Base-by-base conservation (phyloP, 2,329 filamentous ascomycete genomes). In the Diaporthe eres region DNA sequence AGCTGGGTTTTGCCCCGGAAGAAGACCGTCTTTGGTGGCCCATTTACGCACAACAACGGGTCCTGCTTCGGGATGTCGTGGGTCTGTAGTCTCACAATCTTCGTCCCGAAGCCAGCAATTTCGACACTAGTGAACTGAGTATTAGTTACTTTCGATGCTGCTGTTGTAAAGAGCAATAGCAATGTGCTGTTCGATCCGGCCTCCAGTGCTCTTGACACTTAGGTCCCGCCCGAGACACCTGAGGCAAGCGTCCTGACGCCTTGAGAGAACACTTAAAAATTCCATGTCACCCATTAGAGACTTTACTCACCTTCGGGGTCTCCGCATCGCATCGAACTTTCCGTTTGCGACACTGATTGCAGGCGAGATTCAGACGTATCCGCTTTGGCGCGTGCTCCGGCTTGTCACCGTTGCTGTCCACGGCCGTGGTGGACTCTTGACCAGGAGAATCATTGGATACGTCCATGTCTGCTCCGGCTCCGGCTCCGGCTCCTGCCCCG, bases 321-420 rank as follows among this genome's bases (percentile, higher is more conserved):
- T 77, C 74, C n/a, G 80, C 79, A 63, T 82, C 81, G 74, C 81
- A 82, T 19, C 81, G 80, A 19, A 81, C 81, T 76, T 82, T 82
- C 72, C 81, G 79, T 71, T 79, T 80, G 15, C 81, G 80, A 75
- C 81, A 82, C 68, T 79, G 78, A 57, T 80, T 80, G 68, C 79
- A 80, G 17, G 79, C 79, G 51, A 79, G 74, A 13, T 77, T 78
- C 15, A 80, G 75, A n/a, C 79, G 78, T 53, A 77, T 76, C 42
- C 75, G 76, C 67, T 80, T 80, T 34, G 74, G 44, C 31, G 61
- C 61, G 15, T n/a, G 44, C 44, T 67, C 61, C 2, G 61, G 5
- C 42, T 51, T 60, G 42, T 67, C 61, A 2, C 61, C 61, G 22
- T 17, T 37, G 61, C 61, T 34, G 12, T 67, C 61, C 10, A 44